phyloP scores from a whole-genome alignment of 2,329 filamentous ascomycete genomes.

The Gliomastix tumulicola region DNA sequence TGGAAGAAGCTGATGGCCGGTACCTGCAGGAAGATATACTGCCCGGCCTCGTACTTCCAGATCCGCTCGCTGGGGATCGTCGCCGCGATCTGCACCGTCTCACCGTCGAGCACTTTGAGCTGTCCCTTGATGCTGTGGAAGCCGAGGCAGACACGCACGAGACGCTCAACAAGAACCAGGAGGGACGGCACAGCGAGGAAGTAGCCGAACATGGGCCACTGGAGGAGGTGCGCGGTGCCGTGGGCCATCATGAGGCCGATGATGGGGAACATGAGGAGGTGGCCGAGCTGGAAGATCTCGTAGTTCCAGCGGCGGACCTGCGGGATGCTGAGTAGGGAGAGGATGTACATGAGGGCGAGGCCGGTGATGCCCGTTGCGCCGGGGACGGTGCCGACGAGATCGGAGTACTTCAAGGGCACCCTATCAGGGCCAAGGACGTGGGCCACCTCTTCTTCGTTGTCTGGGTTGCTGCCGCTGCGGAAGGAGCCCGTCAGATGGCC shows the following conservation, averaged over 20 bases:
- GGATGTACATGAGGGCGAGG: conserved; percentile 39
- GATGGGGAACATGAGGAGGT: conserved; percentile 52
- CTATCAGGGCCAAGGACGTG: conserved; percentile 32
- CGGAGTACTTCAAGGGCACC: conserved; percentile 33
- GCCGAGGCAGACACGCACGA: conserved; percentile 34
- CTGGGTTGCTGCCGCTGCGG: conserved; percentile 35
- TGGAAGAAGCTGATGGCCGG: conserved; percentile 45
- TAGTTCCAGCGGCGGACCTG: conserved; percentile 43
- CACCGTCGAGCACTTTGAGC: conserved; percentile 40
- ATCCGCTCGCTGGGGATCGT: conserved; percentile 38
- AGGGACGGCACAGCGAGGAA: conserved; percentile 47
- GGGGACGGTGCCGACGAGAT: conserved; percentile 37
- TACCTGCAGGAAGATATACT: conserved; percentile 50
- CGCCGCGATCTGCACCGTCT: conserved; percentile 43
- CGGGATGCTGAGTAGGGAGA: conserved; percentile 41
- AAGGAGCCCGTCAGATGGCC: conserved; percentile 48
- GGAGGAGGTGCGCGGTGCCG: conserved; percentile 40
- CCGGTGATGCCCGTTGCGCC: conserved; percentile 43
- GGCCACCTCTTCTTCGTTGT: conserved; percentile 35
- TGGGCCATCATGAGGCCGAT: conserved; percentile 49
- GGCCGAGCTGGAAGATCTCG: conserved; percentile 49
- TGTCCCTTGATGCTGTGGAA: conserved; percentile 40
- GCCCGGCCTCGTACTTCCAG: conserved; percentile 48
- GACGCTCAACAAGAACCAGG: conserved; percentile 40
- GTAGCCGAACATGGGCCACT: conserved; percentile 50